Percentiles rank a stretch among this genome's conserved stretches.
phyloP scores from a whole-genome alignment of 2,329 filamentous ascomycete species.

The Botrytis elliptica region DNA sequence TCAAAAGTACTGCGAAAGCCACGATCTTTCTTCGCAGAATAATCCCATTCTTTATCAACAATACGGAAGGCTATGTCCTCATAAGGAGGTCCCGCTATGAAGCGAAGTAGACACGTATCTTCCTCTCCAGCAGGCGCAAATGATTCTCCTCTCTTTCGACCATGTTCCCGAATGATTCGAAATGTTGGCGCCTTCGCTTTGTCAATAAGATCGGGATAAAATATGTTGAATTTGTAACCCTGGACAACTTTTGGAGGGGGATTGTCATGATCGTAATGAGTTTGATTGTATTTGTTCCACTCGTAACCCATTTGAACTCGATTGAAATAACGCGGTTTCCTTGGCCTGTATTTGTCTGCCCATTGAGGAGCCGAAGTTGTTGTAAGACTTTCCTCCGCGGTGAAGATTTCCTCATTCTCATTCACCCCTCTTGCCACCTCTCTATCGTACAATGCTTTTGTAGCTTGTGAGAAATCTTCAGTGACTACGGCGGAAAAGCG shows the following conservation, averaged over 20 bases:
- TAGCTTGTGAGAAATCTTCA: conserved; percentile 82
- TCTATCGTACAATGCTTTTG: conserved; percentile 85
- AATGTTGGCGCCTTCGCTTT: conserved; percentile 93
- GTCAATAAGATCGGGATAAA: conserved; percentile 96
- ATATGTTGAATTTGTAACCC: conserved; percentile 99
- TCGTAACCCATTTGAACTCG: conserved; percentile 98
- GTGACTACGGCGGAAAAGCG: conserved; percentile 68
- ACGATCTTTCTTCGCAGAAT: conserved; percentile 89
- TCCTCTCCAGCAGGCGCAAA: conserved; percentile 93
- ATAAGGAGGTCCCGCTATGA: conserved; percentile 92
- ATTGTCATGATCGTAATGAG: conserved; percentile 98
- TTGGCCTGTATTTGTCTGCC: conserved; percentile 80
- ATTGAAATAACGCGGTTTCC: conserved; percentile 97
- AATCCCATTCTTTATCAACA: conserved; percentile 98
- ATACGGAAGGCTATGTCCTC: conserved; percentile 97
- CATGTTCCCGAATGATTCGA: conserved; percentile 91
- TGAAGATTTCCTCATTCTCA: conserved; percentile 95
- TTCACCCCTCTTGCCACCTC: conserved; percentile 88
- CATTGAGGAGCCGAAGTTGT: conserved; percentile 67
- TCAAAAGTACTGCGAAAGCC: conserved; percentile 97
- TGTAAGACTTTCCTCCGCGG: conserved; percentile 78
- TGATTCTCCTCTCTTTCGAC: conserved; percentile 83
- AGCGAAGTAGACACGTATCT: conserved; percentile 94
- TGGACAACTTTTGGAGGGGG: conserved; percentile 97
- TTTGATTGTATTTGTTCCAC: conserved; percentile 99